Base-by-base conservation (phyloP, 2,329 filamentous ascomycete genomes). In the Keithomyces neogunnii region DNA sequence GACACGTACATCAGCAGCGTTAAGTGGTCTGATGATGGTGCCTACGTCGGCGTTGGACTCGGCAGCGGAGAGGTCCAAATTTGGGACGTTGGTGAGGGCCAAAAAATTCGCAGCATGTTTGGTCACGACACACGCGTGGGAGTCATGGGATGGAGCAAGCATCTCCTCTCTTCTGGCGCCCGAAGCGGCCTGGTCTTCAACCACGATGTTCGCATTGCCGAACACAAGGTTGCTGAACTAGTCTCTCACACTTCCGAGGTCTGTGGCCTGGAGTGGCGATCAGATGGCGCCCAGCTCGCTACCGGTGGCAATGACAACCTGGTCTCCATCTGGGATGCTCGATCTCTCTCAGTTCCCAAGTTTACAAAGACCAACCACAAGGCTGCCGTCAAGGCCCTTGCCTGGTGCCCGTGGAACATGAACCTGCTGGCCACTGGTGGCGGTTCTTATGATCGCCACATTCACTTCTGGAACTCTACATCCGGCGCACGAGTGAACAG, bases 331-430 rank as follows among this genome's bases (percentile, higher is more conserved):
- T 99, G 93, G 93, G 93, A 99, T 70, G 92, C 93, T 51, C 89
- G 93, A 48, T 93, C 89, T 7, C 80, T 99, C 54, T 85, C 84
- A 19, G 91, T 95, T 8, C 93, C 93, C 68, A 97, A 97, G 75
- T 97, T 97, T 78, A 93, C 90, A 72, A 99, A 99, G 85, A 96
- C 92, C 66, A 99, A 99, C 80, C 93, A 99, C 80, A 93, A 93
- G 72, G 93, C 93, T 51, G 93, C 93, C 44, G 91, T 99, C 73
- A 99, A 99, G 82, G 93, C 93, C 53, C 82, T 99, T 45, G 88
- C 90, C 57, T 99, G 93, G 93, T 99, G 93, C 78, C 93, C 93
- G 43, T 99, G 93, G 93, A 93, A 96, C 75, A 84, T 89, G 71
- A 97, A 96, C 78, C 84, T 97, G 47, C 86, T 99, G 46, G 93